A percentile compares a stretch with the other conserved stretches of the same genome.
These are phyloP conservation scores for Mycocentrospora acerina DNA, from an alignment of 2,329 filamentous ascomycete species.

Conservation along the genomic window DNA sequence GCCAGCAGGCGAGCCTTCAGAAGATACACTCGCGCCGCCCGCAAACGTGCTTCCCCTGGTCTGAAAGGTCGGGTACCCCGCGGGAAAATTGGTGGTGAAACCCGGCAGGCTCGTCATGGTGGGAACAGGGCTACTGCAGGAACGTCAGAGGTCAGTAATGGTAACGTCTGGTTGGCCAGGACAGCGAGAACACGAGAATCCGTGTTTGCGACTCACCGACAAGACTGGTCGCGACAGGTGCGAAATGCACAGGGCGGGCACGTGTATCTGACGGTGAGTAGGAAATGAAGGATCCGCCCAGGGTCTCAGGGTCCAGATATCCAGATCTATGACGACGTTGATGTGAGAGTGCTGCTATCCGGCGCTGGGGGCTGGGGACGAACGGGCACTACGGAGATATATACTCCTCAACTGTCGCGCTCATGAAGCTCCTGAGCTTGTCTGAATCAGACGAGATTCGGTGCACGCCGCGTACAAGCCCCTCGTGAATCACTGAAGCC, in stretches of 20 bases:
- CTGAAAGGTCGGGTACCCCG: constrained; percentile 34
- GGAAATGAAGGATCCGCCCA: constrained; percentile 2
- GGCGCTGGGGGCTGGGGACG: constrained; percentile 12
- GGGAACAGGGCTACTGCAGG: constrained; percentile 29
- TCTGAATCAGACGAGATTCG: constrained; percentile 27
- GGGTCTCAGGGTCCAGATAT: constrained; percentile 15
- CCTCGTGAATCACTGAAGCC: constrained; percentile 30
- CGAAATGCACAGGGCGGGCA: constrained; percentile 5
- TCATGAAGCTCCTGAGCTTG: constrained; percentile 15
- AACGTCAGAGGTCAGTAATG: constrained; percentile 22
- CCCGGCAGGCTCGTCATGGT: constrained; percentile 31
- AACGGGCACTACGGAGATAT: constrained; percentile 24
- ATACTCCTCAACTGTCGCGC: constrained; percentile 20
- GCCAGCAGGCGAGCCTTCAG: constrained; percentile 26
- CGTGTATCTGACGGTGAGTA: constrained; percentile 5
- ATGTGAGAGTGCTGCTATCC: constrained; percentile 12
- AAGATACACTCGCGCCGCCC: constrained; percentile 23
- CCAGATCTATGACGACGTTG: constrained; percentile 9
- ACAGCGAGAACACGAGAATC: constrained; percentile 18
- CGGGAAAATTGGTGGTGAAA: constrained; percentile 35
- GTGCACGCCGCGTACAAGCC: constrained; percentile 30
- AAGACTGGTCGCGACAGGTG: constrained; percentile 13
- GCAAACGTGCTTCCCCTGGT: constrained; percentile 30
- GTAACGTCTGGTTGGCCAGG: constrained; percentile 17
- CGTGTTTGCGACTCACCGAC: constrained; percentile 22